These are phyloP conservation scores for Oryza rufipogon DNA, from an alignment of 176 grass and related monocot species.

Conservation along the genomic window DNA sequence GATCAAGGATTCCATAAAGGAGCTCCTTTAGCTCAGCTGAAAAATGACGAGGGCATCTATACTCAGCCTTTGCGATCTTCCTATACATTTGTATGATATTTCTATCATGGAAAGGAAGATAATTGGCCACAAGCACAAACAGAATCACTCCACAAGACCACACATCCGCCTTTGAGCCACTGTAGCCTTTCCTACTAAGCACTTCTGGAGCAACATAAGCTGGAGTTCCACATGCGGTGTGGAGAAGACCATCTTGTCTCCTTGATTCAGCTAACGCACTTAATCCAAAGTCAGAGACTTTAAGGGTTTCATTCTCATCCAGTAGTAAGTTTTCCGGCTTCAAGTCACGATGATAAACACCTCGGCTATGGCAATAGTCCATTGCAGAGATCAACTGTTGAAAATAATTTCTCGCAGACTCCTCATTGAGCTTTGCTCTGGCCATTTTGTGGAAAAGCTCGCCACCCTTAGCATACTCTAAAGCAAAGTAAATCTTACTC, in stretches of 20 bases:
- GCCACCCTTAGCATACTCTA: constrained; percentile 79
- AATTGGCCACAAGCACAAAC: constrained; percentile 71
- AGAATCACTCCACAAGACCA: constrained; percentile 93
- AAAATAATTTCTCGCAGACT: constrained; percentile 69
- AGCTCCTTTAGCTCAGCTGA: constrained; percentile 61
- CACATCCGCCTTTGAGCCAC: constrained; percentile 76
- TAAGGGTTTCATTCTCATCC: constrained; percentile 72
- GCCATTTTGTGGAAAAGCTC: constrained; percentile 81
- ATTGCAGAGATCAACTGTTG: constrained; percentile 69
- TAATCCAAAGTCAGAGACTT: constrained; percentile 83
- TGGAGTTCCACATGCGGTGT: constrained; percentile 81
- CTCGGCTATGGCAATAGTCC: constrained; percentile 81
- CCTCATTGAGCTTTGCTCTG: constrained; percentile 68
- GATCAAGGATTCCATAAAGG: constrained; percentile 72
- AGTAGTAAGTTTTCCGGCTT: constrained; percentile 79
- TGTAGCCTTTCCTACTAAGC: constrained; percentile 71
- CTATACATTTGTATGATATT: constrained; percentile 88
- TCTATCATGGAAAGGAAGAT: constrained; percentile 82
- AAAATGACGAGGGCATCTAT: constrained; percentile 80
- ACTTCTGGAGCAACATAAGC: constrained; percentile 90
- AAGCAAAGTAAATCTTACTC: constrained; percentile 79
- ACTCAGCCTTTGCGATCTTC: constrained; percentile 73
- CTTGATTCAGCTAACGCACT: constrained; percentile 73
- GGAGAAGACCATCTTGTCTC: constrained; percentile 70
- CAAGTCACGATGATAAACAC: constrained; percentile 85